Conservation (phyloP, 2,329 filamentous ascomycete genomes). For the Capronia americana region DNA sequence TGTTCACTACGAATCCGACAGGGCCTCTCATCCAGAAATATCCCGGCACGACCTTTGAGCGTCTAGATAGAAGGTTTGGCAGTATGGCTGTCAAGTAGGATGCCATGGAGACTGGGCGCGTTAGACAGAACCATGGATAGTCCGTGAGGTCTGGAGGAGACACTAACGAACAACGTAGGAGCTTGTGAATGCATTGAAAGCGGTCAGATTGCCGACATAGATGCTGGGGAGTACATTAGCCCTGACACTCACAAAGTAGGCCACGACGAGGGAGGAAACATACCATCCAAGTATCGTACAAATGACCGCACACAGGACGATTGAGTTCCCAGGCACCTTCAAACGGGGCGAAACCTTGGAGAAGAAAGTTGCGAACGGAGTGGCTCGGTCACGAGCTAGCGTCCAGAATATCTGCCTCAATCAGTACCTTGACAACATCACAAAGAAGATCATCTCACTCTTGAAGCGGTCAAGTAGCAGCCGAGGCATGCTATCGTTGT, state of each 20-base stretch:
- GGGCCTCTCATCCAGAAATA: constrained; percentile 60
- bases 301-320: constrained; percentile 57
- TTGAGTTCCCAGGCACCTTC: constrained; percentile 63
- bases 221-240: constrained; percentile 58
- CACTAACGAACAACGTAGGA: constrained; percentile 62
- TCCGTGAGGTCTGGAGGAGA: not conserved
- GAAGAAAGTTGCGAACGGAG: constrained; percentile 59
- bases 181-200: constrained; percentile 63
- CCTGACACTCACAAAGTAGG: not conserved
- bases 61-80: constrained; percentile 57
- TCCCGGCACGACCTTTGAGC: constrained; percentile 58
- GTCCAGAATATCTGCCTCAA: constrained; percentile 65
- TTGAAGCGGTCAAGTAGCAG: constrained; percentile 22
- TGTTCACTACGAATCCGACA: constrained; percentile 58
- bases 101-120: constrained; percentile 46
- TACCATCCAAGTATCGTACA: constrained; percentile 59
- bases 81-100: constrained; percentile 62
- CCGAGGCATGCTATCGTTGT: constrained; percentile 41
- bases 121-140: not conserved
- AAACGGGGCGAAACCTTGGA: constrained; percentile 54
- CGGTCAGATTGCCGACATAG: constrained; percentile 46
- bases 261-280: constrained; percentile 23
- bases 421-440: not conserved
- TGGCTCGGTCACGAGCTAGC: constrained; percentile 63
- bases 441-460: constrained; percentile 3